Percentiles rank a stretch among this genome's conserved stretches.
Evolutionary conservation across 169 alveolate genomes (phyloP).

Genomic region (Plasmodium cynomolgi): DNA sequence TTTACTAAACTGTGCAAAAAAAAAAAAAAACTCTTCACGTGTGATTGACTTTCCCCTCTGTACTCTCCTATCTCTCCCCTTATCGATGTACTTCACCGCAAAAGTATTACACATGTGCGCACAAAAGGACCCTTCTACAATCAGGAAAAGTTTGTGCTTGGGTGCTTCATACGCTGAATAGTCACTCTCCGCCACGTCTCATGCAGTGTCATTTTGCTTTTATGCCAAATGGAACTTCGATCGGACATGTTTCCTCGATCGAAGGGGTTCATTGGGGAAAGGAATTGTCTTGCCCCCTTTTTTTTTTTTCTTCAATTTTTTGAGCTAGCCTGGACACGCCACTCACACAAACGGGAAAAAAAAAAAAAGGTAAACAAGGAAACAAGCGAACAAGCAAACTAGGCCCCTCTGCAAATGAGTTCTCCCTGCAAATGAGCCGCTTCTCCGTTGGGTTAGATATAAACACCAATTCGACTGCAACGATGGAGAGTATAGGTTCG

Average conservation of each 20-base stretch:
- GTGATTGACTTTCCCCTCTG: background rate
- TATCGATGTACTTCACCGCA: background rate
- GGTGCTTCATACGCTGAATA: background rate
- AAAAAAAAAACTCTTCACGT: background rate
- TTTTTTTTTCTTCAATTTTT: background rate
- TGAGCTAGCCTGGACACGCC: background rate
- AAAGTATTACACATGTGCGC: background rate
- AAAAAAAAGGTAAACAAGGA: background rate
- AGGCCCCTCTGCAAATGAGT: too few species aligned
- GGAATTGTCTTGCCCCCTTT: background rate
- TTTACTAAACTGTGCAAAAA: background rate
- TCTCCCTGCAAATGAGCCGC: background rate
- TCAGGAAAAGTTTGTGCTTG: background rate
- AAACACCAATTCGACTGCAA: background rate
- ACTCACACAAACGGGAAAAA: background rate
- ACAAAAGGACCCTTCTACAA: background rate
- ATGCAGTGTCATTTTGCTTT: background rate
- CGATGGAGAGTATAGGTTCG: background rate
- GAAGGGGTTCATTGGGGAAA: background rate
- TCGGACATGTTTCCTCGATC: background rate
- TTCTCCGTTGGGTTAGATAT: background rate
- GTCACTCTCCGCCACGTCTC: background rate
- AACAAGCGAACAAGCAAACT: too few species aligned
- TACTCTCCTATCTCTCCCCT: background rate
- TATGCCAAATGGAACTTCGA: background rate